Base-by-base conservation (phyloP, 2,329 filamentous ascomycete genomes). In the Sodiomyces alkalinus region DNA sequence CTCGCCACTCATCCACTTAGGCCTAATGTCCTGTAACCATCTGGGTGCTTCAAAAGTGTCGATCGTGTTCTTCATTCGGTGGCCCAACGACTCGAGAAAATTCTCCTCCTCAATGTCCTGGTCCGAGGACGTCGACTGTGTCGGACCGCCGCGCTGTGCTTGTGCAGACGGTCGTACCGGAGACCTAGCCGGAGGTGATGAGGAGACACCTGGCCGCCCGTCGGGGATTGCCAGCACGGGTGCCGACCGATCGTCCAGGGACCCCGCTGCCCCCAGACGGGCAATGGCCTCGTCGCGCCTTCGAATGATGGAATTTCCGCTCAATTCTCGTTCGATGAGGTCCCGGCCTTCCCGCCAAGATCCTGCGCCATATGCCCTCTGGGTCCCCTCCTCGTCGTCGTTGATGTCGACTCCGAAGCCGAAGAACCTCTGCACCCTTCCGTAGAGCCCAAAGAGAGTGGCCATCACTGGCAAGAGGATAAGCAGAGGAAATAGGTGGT, bases 311-410 rank as follows among this genome's bases (percentile, higher is more conserved):
- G 68, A 66, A 19, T 64, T 67, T 10, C 78, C 77, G 34, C 75
- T 72, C 6, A 86, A 53, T 47, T 96, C 90, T 17, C 82, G 72
- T 37, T 93, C 82, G 36, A 98, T 92, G 17, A 98, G 66, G 27
- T 86, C 79, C 28, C 83, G 70, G 3, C 90, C 90, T 55, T 96
- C 90, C 26, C 86, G 73, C 90, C 87, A 96, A 2, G 77, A 78
- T 2, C 81, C 82, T 1, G 76, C 74, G 10, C 83, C 83, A 38
- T 78, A 83, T 3, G 68, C 69, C 3, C 60, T 60, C 6, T 64
- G 59, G 27, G 69, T 70, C 16, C 74, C 72, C 13, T 72, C 68
- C 9, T 77, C 73, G 21, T 86, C 80, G 19, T 83, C 80, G 23
- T 86, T 72, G 2, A 86, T 58, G 21, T 82, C 71, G 31, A 61